phyloP scores from a whole-genome alignment of 2,329 filamentous ascomycete species.

The Colletotrichum tofieldiae region DNA sequence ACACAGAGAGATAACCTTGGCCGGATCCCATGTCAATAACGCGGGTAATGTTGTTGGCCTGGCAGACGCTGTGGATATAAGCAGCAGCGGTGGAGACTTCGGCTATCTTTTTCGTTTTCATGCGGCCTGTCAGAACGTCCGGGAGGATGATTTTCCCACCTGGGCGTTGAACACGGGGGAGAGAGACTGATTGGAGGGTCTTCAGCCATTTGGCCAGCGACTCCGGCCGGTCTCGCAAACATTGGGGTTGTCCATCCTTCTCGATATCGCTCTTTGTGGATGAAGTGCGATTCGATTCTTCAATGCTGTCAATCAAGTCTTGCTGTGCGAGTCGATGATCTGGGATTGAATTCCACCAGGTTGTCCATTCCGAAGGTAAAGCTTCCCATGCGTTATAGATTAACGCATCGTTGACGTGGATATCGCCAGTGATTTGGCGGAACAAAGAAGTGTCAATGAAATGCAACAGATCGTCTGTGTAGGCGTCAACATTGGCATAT shows the following conservation, averaged over 20 bases:
- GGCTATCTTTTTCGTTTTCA: slow-evolving; percentile 52
- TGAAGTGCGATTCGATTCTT: slow-evolving; percentile 12
- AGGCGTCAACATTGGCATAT: not conserved
- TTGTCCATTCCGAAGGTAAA: slow-evolving; percentile 51
- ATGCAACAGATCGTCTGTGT: slow-evolving; percentile 45
- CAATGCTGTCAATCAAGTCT: slow-evolving; percentile 50
- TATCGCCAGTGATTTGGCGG: slow-evolving; percentile 52
- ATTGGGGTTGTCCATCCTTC: not conserved
- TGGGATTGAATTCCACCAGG: slow-evolving; percentile 49
- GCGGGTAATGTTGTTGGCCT: slow-evolving; percentile 46
- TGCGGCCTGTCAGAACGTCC: slow-evolving; percentile 45
- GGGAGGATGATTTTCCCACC: slow-evolving; percentile 44
- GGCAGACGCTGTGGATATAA: slow-evolving; percentile 48
- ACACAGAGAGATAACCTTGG: slow-evolving; percentile 51
- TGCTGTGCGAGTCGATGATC: slow-evolving; percentile 51
- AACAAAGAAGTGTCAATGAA: slow-evolving; percentile 50
- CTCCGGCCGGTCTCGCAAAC: not conserved
- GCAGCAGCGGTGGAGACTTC: slow-evolving; percentile 50
- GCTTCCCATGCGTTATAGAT: slow-evolving; percentile 50
- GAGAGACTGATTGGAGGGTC: slow-evolving; percentile 6
- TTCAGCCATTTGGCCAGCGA: slow-evolving; percentile 25
- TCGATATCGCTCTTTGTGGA: fast-evolving
- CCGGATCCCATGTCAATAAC: slow-evolving; percentile 46
- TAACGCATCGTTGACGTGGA: slow-evolving; percentile 54
- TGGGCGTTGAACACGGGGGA: slow-evolving; percentile 45